Base-by-base conservation (phyloP, 2,329 filamentous ascomycete species). In the Grosmannia penicillata region DNA sequence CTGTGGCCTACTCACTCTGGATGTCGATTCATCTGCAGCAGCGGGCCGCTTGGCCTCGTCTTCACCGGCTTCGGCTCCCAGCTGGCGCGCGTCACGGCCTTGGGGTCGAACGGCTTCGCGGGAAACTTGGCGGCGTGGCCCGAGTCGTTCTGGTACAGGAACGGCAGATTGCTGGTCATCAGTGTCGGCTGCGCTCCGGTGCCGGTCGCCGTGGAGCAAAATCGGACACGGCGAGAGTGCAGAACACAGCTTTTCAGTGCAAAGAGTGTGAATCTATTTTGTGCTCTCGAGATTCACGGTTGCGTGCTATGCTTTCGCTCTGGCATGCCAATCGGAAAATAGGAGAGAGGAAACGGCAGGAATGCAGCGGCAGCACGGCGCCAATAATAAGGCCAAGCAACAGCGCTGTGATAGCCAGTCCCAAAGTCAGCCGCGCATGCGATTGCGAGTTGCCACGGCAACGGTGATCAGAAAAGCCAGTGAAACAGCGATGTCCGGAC, bases 21-120 rank as follows among this genome's bases (percentile, higher is more conserved):
- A 57, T 94, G 87, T 41, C 73, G 70, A 56, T 93, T 91, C 65
- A 94, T 81, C 43, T 80, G 72, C 45, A 95, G 61, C 46, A 93
- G 61, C 11, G 85, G 86, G 0, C 85, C 86, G 38, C 82, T 67
- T 32, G 68, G 70, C 65, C 81, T 79, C 30, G 72, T 67, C 51
- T 69, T 77, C 21, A 60, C 65, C 29, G 72, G 63, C 38, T 73
- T 72, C 11, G 74, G 70, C 51, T 75, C 63, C 65, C 74, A 82
- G 59, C 82, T 89, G 45, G 83, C 81, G 53, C 85, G 72, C 18
- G 85, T 87, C 35, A 86, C 71, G 43, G 82, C 81, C 57, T 87
- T 93, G 35, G 89, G 87, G 51, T 95, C 86, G 58, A 93, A 93
- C n/a, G 55, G 61, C 51, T 51, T 62, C 56, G 56, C 61, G 54